Conservation (phyloP, 768 basidiomycete species). For the Hemileccinum rubropunctum region DNA sequence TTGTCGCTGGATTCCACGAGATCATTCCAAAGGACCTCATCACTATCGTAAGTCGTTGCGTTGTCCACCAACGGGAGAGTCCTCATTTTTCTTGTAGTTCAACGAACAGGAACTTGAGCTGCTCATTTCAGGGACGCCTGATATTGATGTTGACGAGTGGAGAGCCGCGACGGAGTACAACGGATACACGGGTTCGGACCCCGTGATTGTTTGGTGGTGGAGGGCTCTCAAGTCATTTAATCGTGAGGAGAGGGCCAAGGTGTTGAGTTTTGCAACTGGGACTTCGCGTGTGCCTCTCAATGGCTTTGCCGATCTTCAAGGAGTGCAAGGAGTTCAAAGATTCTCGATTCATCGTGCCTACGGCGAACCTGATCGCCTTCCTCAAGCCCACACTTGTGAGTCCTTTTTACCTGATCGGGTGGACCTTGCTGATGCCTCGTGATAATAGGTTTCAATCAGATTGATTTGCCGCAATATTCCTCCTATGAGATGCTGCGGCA, state of each 20-base stretch:
- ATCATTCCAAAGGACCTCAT: constrained; percentile 97
- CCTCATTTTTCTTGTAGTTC: constrained; percentile 51
- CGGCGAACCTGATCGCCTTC: constrained; percentile 78
- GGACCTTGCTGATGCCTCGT: constrained; percentile 13
- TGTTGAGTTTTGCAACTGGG: constrained; percentile 95
- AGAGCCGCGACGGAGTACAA: constrained; percentile 89
- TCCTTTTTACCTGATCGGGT: constrained; percentile 7
- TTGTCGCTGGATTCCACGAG: constrained; percentile 92
- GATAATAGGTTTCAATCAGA: constrained; percentile 82
- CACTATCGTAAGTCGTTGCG: constrained; percentile 64
- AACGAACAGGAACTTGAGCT: constrained; percentile 94
- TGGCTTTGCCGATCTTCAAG: constrained; percentile 94
- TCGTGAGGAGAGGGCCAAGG: constrained; percentile 94
- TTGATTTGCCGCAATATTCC: constrained; percentile 91
- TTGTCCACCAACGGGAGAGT: not conserved
- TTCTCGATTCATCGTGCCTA: constrained; percentile 97
- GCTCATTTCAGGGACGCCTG: constrained; percentile 95
- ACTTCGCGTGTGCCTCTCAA: constrained; percentile 90
- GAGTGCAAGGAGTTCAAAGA: constrained; percentile 89
- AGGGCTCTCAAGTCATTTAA: constrained; percentile 96
- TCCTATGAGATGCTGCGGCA: constrained; percentile 96
- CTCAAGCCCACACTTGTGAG: constrained; percentile 89
- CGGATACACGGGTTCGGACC: constrained; percentile 84
- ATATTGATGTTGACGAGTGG: constrained; percentile 98
- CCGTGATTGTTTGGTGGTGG: constrained; percentile 99